Evolutionary conservation across 2,329 filamentous ascomycete species (phyloP), one percentile per base, ranked within the genome.

Genomic region (Aciculosporium take): DNA sequence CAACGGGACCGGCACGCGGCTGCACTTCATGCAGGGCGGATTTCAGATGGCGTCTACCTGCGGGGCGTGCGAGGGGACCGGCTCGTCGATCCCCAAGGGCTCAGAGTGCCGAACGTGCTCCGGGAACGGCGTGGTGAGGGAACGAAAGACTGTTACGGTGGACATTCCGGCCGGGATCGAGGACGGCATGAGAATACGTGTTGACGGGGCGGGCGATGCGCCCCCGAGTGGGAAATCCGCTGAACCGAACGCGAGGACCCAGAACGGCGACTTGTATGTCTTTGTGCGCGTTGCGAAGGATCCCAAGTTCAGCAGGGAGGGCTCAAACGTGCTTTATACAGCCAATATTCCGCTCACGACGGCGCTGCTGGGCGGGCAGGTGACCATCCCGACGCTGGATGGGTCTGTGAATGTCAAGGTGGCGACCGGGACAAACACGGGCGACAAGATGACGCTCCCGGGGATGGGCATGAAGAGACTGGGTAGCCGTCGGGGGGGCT

Each of bases 1-100:
- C 59, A 80, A 83, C 46, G 91, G 91, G 13, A 86, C 86, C 2
- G 91, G 91, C 39, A 84, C 83, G 29, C 73, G 84, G 43, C 80
- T 96, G 37, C 86, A 94, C 60, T 81, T 86, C 55, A 83, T 95
- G 74, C 79, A 85, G 52, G 87, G 87, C 41, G 88, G 87, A 20
- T 96, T 98, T 65, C 89, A 96, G 65, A 89, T 98, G 81, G 85
- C 84, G 4, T 85, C 84, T 46, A 93, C 87, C 1, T 98, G 91
- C 61, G 71, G 74, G 17, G 66, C 76, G 28, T 98, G 91, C 58
- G 79, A 79, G 39, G 91, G 91, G 3, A 79, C 75, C 34, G 91
- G 91, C 37, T 67, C 79, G 40, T 71, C 74, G 2, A 81, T 86
- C 27, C 87, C 91, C 2, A 76, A 74, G 51, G 86, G 86, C 34